A percentile compares a stretch with the other conserved stretches of the same genome.
phyloP scores from a whole-genome alignment of 192 early-diverging fungal genomes.

The Chytriomyces sp. region DNA sequence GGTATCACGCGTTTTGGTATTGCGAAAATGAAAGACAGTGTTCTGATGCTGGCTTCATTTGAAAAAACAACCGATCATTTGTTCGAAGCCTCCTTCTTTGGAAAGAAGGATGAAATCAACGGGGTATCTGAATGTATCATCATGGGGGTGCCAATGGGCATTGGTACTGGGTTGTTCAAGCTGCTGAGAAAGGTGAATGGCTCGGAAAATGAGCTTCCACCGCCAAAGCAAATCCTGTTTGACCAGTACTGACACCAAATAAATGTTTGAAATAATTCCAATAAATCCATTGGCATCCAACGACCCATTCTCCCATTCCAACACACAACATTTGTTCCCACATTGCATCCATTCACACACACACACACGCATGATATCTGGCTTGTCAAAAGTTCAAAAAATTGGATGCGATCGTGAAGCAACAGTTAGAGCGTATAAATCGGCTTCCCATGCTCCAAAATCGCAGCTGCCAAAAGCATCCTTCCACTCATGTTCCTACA shows the following conservation, averaged over 20 bases:
- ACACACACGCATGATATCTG: no score
- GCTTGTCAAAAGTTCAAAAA: no score
- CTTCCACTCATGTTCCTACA: no score
- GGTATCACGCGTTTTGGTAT: conserved; percentile 99
- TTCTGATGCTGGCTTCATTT: conserved; percentile 98
- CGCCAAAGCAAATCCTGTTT: conserved; percentile 31
- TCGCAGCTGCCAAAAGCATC: no score
- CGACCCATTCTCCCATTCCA: no score
- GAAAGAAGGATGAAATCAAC: conserved; percentile 89
- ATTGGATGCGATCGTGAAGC: no score
- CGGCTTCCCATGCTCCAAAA: no score
- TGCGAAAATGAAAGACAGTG: conserved; percentile 99
- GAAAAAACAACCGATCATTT: conserved; percentile 99
- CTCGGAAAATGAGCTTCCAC: conserved; percentile 19
- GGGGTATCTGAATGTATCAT: conserved; percentile 99
- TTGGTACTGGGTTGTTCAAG: conserved; percentile 97
- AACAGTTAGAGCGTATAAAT: no score
- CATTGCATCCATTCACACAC: no score
- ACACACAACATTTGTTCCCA: no score
- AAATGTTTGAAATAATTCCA: no score
- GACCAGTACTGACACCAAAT: conserved; percentile 7
- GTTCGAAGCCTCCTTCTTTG: conserved; percentile 96
- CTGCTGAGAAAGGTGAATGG: conserved; percentile 56
- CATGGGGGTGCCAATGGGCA: conserved; percentile 97
- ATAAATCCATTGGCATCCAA: no score